Evolutionary conservation across 495 filamentous ascomycete genomes (phyloP).

Genomic region (Talaromyces stipitatus): DNA sequence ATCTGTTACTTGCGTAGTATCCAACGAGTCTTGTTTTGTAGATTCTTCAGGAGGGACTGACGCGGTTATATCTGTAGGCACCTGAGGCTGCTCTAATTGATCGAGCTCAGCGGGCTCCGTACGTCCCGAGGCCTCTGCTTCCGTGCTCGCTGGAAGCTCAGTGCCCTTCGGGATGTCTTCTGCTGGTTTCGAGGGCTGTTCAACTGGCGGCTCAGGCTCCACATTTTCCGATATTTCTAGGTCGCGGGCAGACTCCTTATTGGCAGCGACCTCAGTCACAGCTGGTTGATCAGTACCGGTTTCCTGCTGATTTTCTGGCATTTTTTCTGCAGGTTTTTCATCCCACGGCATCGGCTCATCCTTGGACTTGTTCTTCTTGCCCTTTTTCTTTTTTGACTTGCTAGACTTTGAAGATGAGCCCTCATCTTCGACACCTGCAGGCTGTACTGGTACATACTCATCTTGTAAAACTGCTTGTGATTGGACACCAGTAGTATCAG

Average conservation of each 20-base stretch:
- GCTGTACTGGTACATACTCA: background rate
- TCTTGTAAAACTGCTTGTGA: background rate
- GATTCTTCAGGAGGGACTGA: background rate
- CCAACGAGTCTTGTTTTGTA: background rate
- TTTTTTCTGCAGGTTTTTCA: slow-evolving; percentile 4
- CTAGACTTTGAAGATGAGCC: background rate
- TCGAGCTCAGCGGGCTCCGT: background rate
- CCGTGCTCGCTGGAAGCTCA: background rate
- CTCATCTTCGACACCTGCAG: background rate
- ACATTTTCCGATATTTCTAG: background rate
- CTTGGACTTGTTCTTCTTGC: slow-evolving; percentile 33
- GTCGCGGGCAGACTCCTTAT: background rate
- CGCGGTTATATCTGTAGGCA: background rate
- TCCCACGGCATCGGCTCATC: slow-evolving; percentile 15
- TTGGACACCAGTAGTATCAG: background rate
- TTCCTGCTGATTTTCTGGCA: slow-evolving; percentile 11
- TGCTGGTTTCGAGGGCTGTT: background rate
- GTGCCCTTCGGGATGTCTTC: background rate
- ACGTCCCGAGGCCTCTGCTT: background rate
- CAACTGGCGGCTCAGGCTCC: background rate
- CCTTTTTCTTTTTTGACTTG: slow-evolving; percentile 26
- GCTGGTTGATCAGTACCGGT: slow-evolving; percentile 7
- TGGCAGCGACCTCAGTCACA: background rate
- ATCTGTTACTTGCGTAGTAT: background rate
- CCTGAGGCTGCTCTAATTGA: background rate